phyloP scores from a whole-genome alignment of 2,329 filamentous ascomycete species.

The Cercospora beticola region DNA sequence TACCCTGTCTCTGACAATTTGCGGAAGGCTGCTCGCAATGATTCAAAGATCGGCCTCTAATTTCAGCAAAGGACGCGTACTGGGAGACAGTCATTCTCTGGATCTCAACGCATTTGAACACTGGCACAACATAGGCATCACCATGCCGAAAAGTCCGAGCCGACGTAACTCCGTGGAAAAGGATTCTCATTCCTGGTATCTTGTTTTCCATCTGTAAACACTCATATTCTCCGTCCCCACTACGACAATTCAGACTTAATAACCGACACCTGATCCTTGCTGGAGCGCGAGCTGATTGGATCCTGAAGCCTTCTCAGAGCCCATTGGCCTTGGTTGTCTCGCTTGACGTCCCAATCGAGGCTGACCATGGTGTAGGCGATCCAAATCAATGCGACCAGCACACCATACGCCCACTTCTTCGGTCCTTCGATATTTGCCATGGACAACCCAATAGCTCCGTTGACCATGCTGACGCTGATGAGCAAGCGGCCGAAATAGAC shows the following conservation, averaged over 20 bases:
- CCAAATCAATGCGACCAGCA: constrained; percentile 45
- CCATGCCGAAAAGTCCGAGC: background rate
- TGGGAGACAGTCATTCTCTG: no score
- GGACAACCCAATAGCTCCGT: constrained; percentile 56
- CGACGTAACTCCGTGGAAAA: background rate
- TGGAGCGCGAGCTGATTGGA: background rate
- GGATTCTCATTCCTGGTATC: background rate
- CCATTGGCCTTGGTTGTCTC: constrained; percentile 9
- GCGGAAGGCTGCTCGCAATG: no score
- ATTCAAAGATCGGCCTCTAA: no score
- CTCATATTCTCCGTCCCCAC: background rate
- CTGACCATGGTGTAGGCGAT: background rate
- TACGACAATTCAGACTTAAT: background rate
- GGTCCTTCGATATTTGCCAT: constrained; percentile 42
- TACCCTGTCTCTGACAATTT: no score
- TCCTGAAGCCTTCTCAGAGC: constrained; percentile 2
- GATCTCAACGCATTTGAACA: background rate
- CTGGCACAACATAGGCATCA: background rate
- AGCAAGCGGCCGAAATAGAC: constrained; percentile 36
- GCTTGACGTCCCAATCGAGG: constrained; percentile 9
- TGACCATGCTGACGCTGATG: constrained; percentile 56
- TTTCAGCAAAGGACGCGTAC: no score
- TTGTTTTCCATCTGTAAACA: background rate
- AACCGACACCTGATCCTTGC: background rate
- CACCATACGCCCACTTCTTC: constrained; percentile 48